Base-by-base conservation (phyloP, 1,139 yeast genomes). In the Diutina pseudorugosa region DNA sequence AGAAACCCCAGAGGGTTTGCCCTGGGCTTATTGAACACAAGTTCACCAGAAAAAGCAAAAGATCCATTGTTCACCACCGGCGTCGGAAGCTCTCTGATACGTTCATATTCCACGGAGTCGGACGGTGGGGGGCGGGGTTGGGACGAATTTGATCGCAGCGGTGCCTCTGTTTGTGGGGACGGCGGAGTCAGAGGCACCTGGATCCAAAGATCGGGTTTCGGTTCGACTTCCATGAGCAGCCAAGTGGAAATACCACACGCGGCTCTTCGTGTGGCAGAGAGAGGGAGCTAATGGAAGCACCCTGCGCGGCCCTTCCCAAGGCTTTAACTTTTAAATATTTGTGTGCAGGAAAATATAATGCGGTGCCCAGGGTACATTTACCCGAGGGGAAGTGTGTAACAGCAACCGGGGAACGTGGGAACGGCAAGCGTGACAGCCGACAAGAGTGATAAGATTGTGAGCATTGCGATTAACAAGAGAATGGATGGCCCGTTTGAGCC, bases 51-150 rank as follows among this genome's bases (percentile, higher is more conserved):
- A 23, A 12, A 20, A 14, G 51, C 49, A 47, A 56, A 57, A 16
- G 49, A 51, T 25, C 57, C 59, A 33, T 48, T 51, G 51, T 52
- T 49, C 41, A 57, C 23, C 18, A 58, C 54, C 8, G 60, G 60
- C 3, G 60, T 58, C 16, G 60, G 60, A 18, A 58, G 55, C 40
- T 57, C 58, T 33, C 57, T 51, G 41, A 56, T 51, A 3, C 44
- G 53, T 42, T 47, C 47, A 55, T 50, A 54, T 6, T 53, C 53
- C 43, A 51, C 27, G 19, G 18, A 16, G 30, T 43, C 47, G 6
- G 18, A 25, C 9, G 47, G 36, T 12, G 36, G 47, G 9, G 16
- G 47, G 14, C 19, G 36, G 8, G 12, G n/a, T 14, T 30, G 36
- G n/a, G 36, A 14, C n/a, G 36, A 30, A 2, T 11, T 30, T 12